Evolutionary conservation across 73 alveolate genomes (phyloP).

Genomic region (Paramecium biaurelia): DNA sequence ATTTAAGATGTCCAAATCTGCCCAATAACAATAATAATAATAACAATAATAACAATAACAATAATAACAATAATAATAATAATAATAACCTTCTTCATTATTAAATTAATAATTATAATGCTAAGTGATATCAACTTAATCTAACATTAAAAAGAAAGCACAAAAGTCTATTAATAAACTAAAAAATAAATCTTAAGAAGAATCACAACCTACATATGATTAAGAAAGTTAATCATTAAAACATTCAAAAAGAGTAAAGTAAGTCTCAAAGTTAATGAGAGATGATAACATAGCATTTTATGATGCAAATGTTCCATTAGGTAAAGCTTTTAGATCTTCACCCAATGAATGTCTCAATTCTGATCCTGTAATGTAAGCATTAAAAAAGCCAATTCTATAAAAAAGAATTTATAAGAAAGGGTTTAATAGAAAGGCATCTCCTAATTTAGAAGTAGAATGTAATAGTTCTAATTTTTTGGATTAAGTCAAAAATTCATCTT

Average conservation of each 20-base stretch:
- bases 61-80: background rate
- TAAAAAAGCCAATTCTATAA: background rate
- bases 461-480: background rate
- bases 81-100: background rate
- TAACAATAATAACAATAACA: background rate
- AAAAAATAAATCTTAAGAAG: background rate
- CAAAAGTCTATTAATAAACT: background rate
- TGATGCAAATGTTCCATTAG: constrained; percentile 33
- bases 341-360: background rate
- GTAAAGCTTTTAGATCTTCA: constrained; percentile 30
- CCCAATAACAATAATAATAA: background rate
- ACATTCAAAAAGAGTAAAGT: background rate
- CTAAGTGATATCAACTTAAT: background rate
- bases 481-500: background rate
- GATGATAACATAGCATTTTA: constrained; percentile 50
- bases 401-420: background rate
- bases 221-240: constrained; percentile 25
- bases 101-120: background rate
- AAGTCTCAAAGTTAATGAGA: constrained; percentile 4
- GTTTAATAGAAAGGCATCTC: background rate
- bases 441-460: background rate
- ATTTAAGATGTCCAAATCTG: background rate
- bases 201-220: background rate
- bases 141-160: background rate
- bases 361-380: background rate